Evolutionary conservation across 1,139 yeast genomes (phyloP), one percentile per base, ranked within the genome.

Genomic region (Nadsonia commutata): DNA sequence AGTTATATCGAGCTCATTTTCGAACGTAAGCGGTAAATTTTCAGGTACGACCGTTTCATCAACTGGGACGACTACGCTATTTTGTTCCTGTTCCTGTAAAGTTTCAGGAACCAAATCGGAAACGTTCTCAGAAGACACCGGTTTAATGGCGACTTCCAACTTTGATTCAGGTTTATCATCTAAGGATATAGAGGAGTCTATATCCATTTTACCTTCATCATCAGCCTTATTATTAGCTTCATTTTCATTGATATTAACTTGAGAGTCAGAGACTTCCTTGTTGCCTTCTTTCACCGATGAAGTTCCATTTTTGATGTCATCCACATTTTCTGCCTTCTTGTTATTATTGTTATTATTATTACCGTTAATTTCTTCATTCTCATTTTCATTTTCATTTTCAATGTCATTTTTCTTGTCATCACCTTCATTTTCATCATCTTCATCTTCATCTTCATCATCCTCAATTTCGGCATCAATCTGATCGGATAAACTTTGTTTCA

Each of bases 1-100:
- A 33, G 66, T 68, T 36, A 76, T 50, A 45, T 74, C 71, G 20
- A 57, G 53, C 7, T 49, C 49, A 7, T 38, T 45, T 18, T 22
- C 39, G 3, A 19, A 27, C 16, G 33, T 8, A 13, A 27, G n/a
- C n/a, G n/a, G n/a, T 27, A 6, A 4, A 27, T 6, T 9, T 6
- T 27, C 33, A 27, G 13, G n/a, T n/a, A n/a, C n/a, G n/a, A n/a
- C n/a, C n/a, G n/a, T n/a, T n/a, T n/a, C n/a, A n/a, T n/a, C n/a
- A n/a, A n/a, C n/a, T n/a, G n/a, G n/a, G n/a, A n/a, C n/a, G n/a
- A n/a, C n/a, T n/a, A n/a, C n/a, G n/a, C n/a, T n/a, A n/a, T n/a
- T n/a, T n/a, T n/a, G n/a, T n/a, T n/a, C n/a, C n/a, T n/a, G n/a
- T n/a, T n/a, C n/a, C n/a, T n/a, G n/a, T n/a, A n/a, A n/a, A n/a